Base-by-base conservation (phyloP, 176 grass and related monocot genomes). In the Avena sativa region DNA sequence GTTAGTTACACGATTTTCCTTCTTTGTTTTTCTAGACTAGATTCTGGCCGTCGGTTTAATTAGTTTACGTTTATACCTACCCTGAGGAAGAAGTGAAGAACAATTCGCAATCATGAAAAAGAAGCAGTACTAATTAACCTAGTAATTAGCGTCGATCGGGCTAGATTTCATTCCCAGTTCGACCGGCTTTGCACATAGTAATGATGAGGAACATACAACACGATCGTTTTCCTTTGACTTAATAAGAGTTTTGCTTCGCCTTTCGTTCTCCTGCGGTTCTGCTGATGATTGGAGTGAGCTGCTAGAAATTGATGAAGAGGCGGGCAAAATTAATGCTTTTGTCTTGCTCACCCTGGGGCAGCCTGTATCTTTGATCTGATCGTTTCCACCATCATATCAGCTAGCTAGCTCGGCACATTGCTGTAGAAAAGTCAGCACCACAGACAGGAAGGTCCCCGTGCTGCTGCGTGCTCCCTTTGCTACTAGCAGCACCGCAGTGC, bases 61-160 rank as follows among this genome's bases (percentile, higher is more conserved):
- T 72, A 74, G 2, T 4, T 23, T 26, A 10, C 8, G 4, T 34
- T 4, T 75, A n/a, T 14, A 12, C 15, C 1, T 1, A 8, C 1
- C 23, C 74, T 12, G 4, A 65, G 64, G 83, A 76, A 12, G 23
- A 59, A 74, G 81, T 4, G 15, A 51, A 16, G 48, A 49, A 9
- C 10, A 53, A 10, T 8, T 85, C 25, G 34, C 57, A 76, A 77
- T 65, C 30, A 51, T 85, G 36, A n/a, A 38, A 53, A n/a, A n/a
- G n/a, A n/a, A n/a, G n/a, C n/a, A n/a, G n/a, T n/a, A n/a, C n/a
- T n/a, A n/a, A n/a, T n/a, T n/a, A n/a, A n/a, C n/a, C n/a, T n/a
- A n/a, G 68, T 14, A 74, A 79, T 17, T 1, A 65, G 9, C 44
- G 1, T 11, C 66, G 32, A 77, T 77, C 4, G 12, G 1, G 44